Evolutionary conservation across 163 green algal genomes (phyloP), one percentile per base, ranked within the genome.

Genomic region (Prototheca cutis): DNA sequence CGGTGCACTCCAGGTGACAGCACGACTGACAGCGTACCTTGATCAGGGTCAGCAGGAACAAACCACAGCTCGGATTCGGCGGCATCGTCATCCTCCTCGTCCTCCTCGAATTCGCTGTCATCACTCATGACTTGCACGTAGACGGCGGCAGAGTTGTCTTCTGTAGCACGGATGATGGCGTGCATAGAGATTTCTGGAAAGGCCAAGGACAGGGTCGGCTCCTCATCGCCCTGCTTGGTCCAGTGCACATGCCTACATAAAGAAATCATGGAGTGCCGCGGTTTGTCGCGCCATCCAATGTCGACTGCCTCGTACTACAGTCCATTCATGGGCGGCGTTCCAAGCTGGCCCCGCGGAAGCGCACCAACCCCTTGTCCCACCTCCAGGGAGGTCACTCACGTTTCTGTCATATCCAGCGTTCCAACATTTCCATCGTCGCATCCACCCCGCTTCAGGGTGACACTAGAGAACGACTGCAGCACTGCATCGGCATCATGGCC

Each of bases 161-260:
- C 57, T 2, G 53, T 61, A 4, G 23, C 39, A 13, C 48, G 49
- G 8, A 49, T 42, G 13, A 69, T 28, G 7, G 68, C 68, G 58
- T 69, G 68, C 60, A 74, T 65, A 23, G 7, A 24, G 4, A 74
- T 58, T 18, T 55, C 40, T 29, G 55, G 19, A 53, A 70, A 70
- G 27, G 55, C 39, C 28, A 40, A 19, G 15, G 23, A 6, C 13
- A 55, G 24, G 21, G 27, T 29, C 7, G 13, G 55, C n/a, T n/a
- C n/a, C n/a, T n/a, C n/a, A n/a, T n/a, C n/a, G n/a, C n/a, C n/a
- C n/a, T n/a, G n/a, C n/a, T n/a, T n/a, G n/a, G n/a, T n/a, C n/a
- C n/a, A n/a, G n/a, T n/a, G n/a, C n/a, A n/a, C n/a, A n/a, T n/a
- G n/a, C n/a, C n/a, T n/a, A n/a, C n/a, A n/a, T n/a, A n/a, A n/a